These are phyloP conservation scores for Plasmopara viticola DNA, from an alignment of 352 stramenopile genomes.

Conservation along the genomic window DNA sequence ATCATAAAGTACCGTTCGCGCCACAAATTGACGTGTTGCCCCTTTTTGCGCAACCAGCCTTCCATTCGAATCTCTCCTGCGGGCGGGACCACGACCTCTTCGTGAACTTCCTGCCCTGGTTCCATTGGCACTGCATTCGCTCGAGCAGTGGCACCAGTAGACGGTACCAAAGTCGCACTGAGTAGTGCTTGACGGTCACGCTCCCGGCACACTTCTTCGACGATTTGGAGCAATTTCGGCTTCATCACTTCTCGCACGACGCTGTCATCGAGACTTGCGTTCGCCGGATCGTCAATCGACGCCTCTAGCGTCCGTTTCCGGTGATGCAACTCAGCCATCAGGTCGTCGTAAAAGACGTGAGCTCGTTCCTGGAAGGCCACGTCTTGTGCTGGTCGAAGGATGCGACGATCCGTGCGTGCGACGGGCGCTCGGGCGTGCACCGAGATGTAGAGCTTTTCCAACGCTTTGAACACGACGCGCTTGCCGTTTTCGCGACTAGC, in stretches of 20 bases:
- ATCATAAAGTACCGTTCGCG: slow-evolving; percentile 86
- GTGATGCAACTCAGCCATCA: slow-evolving; percentile 41
- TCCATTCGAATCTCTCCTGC: slow-evolving; percentile 78
- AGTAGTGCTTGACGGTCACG: slow-evolving; percentile 36
- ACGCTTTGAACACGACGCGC: slow-evolving; percentile 64
- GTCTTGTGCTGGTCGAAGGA: slow-evolving; percentile 32
- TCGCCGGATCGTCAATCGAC: slow-evolving; percentile 16
- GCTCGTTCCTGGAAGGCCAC: slow-evolving; percentile 42
- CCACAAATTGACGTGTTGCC: slow-evolving; percentile 82
- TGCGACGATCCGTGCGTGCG: slow-evolving; percentile 11
- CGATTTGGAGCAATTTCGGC: slow-evolving; percentile 62
- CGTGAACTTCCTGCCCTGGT: slow-evolving; percentile 6
- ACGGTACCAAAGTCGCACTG: background rate
- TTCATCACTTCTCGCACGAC: slow-evolving; percentile 68
- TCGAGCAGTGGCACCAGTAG: slow-evolving; percentile 8
- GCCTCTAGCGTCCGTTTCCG: slow-evolving; percentile 23
- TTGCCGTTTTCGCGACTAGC: slow-evolving; percentile 81
- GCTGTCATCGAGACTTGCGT: slow-evolving; percentile 40
- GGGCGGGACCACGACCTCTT: slow-evolving; percentile 17
- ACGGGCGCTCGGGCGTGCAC: slow-evolving; percentile 37
- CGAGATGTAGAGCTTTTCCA: slow-evolving; percentile 77
- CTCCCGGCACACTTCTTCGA: slow-evolving; percentile 71
- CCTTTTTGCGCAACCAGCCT: slow-evolving; percentile 82
- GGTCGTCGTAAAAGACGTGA: slow-evolving; percentile 52
- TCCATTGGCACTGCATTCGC: slow-evolving; percentile 4